phyloP scores from a whole-genome alignment of 179 eudicot species.

The Beta lomatogona region DNA sequence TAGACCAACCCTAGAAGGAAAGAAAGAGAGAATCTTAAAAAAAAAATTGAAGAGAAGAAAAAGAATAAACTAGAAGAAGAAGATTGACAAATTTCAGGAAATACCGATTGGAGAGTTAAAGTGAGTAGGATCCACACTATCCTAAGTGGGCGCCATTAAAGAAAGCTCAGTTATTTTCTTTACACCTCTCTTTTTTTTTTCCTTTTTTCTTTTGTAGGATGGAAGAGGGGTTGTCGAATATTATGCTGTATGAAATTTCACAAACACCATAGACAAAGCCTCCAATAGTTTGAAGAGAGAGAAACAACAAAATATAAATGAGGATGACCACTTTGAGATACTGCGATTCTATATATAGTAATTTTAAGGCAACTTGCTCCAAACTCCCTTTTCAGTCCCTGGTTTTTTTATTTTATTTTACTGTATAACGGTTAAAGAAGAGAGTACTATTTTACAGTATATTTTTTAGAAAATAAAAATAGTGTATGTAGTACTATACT shows the following conservation, averaged over 20 bases:
- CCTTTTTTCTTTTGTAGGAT: background rate
- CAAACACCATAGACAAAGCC: constrained; percentile 31
- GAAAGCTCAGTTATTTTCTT: constrained; percentile 29
- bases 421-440: too few species aligned
- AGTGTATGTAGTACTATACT: too few species aligned
- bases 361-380: background rate
- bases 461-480: too few species aligned
- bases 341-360: constrained; percentile 16
- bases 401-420: background rate
- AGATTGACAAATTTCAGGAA: background rate
- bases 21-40: constrained; percentile 4
- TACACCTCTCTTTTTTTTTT: background rate
- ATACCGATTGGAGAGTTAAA: constrained; percentile 28
- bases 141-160: constrained; percentile 36
- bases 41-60: background rate
- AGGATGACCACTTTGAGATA: constrained; percentile 34
- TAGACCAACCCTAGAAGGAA: constrained; percentile 38
- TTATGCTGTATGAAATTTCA: constrained; percentile 19
- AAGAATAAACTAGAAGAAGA: background rate
- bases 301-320: background rate
- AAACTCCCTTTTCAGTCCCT: background rate
- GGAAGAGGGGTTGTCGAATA: background rate
- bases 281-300: constrained; percentile 34
- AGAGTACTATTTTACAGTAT: too few species aligned
- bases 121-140: constrained; percentile 27